phyloP scores from a whole-genome alignment of 106 monocot genomes.

The Phalaenopsis equestris region DNA sequence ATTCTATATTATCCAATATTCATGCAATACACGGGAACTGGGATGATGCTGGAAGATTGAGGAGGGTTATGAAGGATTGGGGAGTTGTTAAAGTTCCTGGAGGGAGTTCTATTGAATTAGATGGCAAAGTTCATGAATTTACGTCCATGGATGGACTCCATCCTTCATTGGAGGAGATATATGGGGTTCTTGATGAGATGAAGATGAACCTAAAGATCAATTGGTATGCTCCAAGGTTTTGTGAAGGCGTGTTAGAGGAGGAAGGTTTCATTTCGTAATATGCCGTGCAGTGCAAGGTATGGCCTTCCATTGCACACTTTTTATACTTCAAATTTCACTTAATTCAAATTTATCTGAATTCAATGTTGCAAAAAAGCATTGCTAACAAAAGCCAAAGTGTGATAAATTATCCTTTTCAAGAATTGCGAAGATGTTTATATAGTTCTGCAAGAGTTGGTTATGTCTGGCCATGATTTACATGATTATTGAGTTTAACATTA shows the following conservation, averaged over 20 bases:
- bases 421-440: background rate
- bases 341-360: background rate
- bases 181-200: constrained; percentile 26
- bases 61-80: constrained; percentile 59
- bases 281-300: background rate
- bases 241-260: constrained; percentile 7
- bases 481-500: background rate
- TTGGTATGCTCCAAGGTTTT: constrained; percentile 15
- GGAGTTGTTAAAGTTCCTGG: constrained; percentile 50
- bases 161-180: constrained; percentile 42
- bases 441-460: background rate
- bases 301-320: background rate
- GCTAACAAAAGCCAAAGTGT: background rate
- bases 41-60: constrained; percentile 43
- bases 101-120: constrained; percentile 58
- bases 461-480: background rate
- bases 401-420: background rate
- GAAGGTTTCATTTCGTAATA: background rate
- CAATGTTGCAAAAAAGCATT: background rate
- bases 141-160: constrained; percentile 54
- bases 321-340: background rate
- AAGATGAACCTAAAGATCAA: constrained; percentile 36
- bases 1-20: constrained; percentile 63
- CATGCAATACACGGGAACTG: constrained; percentile 46
- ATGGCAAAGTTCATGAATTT: constrained; percentile 60